Evolutionary conservation across 2,329 filamentous ascomycete species (phyloP).

Genomic region (Corinectria fuckeliana): DNA sequence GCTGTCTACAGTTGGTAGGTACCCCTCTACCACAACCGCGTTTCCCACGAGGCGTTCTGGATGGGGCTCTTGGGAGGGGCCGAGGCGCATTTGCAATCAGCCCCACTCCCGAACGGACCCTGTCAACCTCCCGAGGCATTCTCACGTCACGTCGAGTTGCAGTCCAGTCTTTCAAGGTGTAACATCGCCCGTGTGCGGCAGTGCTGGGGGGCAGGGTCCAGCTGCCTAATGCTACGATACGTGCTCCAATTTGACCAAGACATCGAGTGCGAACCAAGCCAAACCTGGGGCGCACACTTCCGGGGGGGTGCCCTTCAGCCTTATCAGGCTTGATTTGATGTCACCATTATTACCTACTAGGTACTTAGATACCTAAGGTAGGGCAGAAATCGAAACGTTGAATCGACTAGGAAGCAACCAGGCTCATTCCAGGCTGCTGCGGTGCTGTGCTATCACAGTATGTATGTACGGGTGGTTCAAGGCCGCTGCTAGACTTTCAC

Average conservation of each 20-base stretch:
- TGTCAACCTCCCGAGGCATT: constrained; percentile 29
- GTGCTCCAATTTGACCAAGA: background rate
- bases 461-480: background rate
- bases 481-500: background rate
- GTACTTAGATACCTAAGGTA: background rate
- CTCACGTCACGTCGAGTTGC: constrained; percentile 14
- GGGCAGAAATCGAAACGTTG: constrained; percentile 21
- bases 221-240: background rate
- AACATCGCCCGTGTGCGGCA: constrained; percentile 17
- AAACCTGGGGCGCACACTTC: background rate
- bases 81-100: constrained; percentile 37
- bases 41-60: constrained; percentile 36
- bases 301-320: constrained; percentile 27
- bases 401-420: constrained; percentile 29
- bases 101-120: constrained; percentile 31
- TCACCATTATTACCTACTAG: no score
- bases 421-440: constrained; percentile 17
- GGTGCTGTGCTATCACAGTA: background rate
- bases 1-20: constrained; percentile 4
- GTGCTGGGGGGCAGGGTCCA: constrained; percentile 22
- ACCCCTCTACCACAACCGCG: constrained; percentile 20
- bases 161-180: background rate
- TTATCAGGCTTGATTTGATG: constrained; percentile 36
- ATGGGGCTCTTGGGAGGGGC: constrained; percentile 28
- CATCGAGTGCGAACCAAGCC: background rate